These are phyloP conservation scores for Mayamaea pseudoterrestris DNA, from an alignment of 108 stramenopile genomes.

Conservation along the genomic window DNA sequence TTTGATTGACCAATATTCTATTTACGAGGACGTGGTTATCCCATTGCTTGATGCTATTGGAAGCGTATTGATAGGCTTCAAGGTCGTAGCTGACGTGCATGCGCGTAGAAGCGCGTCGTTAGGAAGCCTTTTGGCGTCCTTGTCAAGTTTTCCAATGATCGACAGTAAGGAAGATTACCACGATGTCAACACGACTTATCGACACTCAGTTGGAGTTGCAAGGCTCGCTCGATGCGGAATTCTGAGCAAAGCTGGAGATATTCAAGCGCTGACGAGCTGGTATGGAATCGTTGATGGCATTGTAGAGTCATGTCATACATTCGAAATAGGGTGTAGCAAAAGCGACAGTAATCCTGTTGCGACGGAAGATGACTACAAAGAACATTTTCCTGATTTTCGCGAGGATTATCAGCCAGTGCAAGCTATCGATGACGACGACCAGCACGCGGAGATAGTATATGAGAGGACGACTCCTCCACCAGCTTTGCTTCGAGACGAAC, in stretches of 20 bases:
- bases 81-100: conserved; percentile 8
- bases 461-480: too few species aligned
- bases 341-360: not conserved
- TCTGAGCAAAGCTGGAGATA: not conserved
- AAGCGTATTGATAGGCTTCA: conserved; percentile 53
- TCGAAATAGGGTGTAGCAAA: too few species aligned
- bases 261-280: not conserved
- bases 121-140: not conserved
- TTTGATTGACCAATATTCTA: conserved; percentile 29
- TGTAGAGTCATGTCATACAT: not conserved
- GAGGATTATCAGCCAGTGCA: conserved; percentile 67
- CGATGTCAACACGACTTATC: not conserved
- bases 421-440: too few species aligned
- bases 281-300: not conserved
- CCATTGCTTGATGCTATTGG: conserved; percentile 51
- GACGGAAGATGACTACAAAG: conserved; percentile 34
- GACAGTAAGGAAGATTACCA: not conserved
- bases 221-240: not conserved
- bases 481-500: too few species aligned
- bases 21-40: conserved; percentile 71
- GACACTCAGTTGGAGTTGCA: not conserved
- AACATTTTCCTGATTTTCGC: conserved; percentile 85
- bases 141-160: not conserved
- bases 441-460: too few species aligned
- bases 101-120: too few species aligned